phyloP scores from a whole-genome alignment of 352 stramenopile species.

The Pythium brassicae region DNA sequence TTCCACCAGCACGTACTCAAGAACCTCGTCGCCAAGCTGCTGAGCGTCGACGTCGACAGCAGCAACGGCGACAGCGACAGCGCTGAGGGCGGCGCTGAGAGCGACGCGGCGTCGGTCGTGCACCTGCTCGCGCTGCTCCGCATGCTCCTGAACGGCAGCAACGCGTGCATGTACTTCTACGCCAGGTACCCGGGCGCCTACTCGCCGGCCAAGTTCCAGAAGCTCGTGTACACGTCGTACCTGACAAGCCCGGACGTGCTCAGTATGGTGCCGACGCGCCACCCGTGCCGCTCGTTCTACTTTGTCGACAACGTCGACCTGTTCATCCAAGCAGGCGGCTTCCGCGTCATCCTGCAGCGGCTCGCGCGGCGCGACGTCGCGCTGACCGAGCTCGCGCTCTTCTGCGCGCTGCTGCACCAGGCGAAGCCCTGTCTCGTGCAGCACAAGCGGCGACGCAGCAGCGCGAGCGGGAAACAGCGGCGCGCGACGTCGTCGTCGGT shows the following conservation, averaged over 20 bases:
- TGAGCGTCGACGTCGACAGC: slow-evolving; percentile 28
- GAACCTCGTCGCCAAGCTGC: slow-evolving; percentile 65
- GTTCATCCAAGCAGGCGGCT: slow-evolving; percentile 80
- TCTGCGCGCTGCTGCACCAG: slow-evolving; percentile 60
- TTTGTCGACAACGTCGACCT: slow-evolving; percentile 83
- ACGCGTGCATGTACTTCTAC: slow-evolving; percentile 81
- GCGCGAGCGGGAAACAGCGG: slow-evolving; percentile 25
- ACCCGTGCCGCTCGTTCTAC: slow-evolving; percentile 75
- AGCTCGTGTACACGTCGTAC: slow-evolving; percentile 73
- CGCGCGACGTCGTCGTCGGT: slow-evolving; percentile 11
- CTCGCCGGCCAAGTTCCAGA: slow-evolving; percentile 49
- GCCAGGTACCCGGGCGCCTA: slow-evolving; percentile 73
- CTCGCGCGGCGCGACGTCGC: slow-evolving; percentile 36
- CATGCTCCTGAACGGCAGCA: slow-evolving; percentile 75
- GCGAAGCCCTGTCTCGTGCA: slow-evolving; percentile 71
- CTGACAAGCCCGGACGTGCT: slow-evolving; percentile 56
- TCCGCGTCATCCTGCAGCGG: slow-evolving; percentile 66
- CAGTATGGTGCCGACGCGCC: slow-evolving; percentile 46
- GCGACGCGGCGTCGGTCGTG: slow-evolving; percentile 17
- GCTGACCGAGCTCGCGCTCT: slow-evolving; percentile 61
- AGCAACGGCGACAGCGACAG: neutral
- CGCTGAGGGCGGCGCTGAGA: neutral
- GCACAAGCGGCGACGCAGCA: slow-evolving; percentile 57
- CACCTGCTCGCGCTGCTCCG: slow-evolving; percentile 64
- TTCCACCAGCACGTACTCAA: slow-evolving; percentile 82